Evolutionary conservation across 2,329 filamentous ascomycete genomes (phyloP).

Genomic region (Didymella pomorum): DNA sequence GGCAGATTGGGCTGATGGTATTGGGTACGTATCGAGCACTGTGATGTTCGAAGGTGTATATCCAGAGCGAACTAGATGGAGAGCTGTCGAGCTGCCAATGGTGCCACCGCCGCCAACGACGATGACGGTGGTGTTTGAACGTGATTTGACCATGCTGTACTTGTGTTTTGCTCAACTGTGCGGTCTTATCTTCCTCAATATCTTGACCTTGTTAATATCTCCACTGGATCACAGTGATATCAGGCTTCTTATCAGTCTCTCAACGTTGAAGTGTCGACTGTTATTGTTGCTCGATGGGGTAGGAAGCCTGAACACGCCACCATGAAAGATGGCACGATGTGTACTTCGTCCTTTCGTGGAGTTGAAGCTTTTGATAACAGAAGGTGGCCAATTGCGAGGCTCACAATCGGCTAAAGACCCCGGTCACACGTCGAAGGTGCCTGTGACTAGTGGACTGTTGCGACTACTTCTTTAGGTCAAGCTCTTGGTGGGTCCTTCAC

Average conservation of each 20-base stretch:
- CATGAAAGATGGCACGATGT: slow-evolving; percentile 17
- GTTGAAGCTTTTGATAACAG: slow-evolving; percentile 2
- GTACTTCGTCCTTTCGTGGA: slow-evolving; percentile 15
- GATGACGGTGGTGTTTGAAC: slow-evolving; percentile 42
- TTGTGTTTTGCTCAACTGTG: background rate
- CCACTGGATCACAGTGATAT: slow-evolving; percentile 11
- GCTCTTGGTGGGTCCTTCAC: background rate
- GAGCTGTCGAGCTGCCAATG: slow-evolving; percentile 60
- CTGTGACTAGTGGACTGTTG: slow-evolving; percentile 22
- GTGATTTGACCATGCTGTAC: slow-evolving; percentile 27
- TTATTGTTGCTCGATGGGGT: slow-evolving; percentile 22
- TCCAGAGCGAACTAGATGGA: slow-evolving; percentile 59
- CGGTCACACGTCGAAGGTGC: slow-evolving; percentile 12
- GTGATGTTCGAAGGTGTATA: slow-evolving; percentile 57
- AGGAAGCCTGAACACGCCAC: slow-evolving; percentile 29
- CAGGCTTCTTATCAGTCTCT: slow-evolving; percentile 19
- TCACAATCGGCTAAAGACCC: slow-evolving; percentile 5
- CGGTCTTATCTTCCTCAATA: background rate
- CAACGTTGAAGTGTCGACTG: slow-evolving; percentile 6
- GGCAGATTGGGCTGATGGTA: slow-evolving; percentile 58
- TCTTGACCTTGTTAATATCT: background rate
- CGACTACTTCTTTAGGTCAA: slow-evolving; percentile 18
- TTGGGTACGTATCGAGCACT: slow-evolving; percentile 57
- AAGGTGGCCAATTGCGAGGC: slow-evolving; percentile 3
- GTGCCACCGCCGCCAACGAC: slow-evolving; percentile 62